These are phyloP conservation scores for Tilletia horrida DNA, from an alignment of 1,284 basidiomycete species.

Conservation along the genomic window DNA sequence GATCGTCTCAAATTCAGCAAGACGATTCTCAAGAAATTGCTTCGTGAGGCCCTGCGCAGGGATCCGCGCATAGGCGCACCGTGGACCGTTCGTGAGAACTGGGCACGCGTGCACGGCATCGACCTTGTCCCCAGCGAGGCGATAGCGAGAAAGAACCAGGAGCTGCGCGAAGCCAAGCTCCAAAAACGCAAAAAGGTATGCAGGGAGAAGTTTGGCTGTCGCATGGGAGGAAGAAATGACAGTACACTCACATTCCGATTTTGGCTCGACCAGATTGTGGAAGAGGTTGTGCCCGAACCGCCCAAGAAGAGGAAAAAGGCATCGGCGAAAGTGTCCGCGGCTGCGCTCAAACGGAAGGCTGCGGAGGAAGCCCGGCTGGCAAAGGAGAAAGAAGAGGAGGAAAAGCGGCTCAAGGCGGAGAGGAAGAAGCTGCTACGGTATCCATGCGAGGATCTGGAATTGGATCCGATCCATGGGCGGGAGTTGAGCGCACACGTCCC, in stretches of 20 bases:
- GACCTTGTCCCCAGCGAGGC: constrained; percentile 79
- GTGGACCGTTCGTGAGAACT: constrained; percentile 83
- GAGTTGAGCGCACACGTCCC: constrained; percentile 61
- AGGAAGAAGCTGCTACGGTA: constrained; percentile 82
- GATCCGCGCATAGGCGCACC: constrained; percentile 86
- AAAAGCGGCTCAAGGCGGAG: constrained; percentile 63
- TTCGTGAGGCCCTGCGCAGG: constrained; percentile 86
- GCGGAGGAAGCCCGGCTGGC: constrained; percentile 57
- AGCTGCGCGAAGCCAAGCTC: constrained; percentile 71
- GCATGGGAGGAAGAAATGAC: no score
- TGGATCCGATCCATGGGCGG: constrained; percentile 50
- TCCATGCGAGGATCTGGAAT: constrained; percentile 60
- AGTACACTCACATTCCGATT: constrained; percentile 14
- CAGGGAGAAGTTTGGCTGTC: constrained; percentile 57
- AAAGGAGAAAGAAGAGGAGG: constrained; percentile 66
- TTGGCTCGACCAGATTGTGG: constrained; percentile 14
- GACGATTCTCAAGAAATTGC: constrained; percentile 89
- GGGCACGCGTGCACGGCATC: constrained; percentile 79
- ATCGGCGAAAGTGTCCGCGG: constrained; percentile 21
- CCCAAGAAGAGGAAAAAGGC: constrained; percentile 31
- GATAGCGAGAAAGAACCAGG: constrained; percentile 72
- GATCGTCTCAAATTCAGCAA: constrained; percentile 93
- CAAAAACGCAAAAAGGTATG: constrained; percentile 58
- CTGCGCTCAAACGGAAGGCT: not conserved
- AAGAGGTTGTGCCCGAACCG: constrained; percentile 21